phyloP scores from a whole-genome alignment of 306 rosid species.

The Lathyrus tuberosus region DNA sequence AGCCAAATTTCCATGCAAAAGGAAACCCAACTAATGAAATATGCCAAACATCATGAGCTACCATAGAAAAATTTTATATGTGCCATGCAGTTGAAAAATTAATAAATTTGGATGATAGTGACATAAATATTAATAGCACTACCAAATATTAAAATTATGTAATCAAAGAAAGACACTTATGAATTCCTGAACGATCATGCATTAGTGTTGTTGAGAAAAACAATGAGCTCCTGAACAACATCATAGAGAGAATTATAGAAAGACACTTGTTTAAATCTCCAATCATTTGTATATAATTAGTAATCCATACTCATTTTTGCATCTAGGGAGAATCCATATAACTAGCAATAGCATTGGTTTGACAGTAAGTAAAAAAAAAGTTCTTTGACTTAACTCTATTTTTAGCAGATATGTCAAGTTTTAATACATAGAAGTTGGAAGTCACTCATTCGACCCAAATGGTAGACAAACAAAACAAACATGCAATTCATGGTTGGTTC shows the following conservation, averaged over 20 bases:
- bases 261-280: neutral
- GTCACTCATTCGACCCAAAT: neutral
- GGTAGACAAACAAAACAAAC: constrained; percentile 2
- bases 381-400: neutral
- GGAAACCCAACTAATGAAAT: too few relatives aligned
- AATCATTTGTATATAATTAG: neutral
- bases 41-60: too few relatives aligned
- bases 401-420: constrained; percentile 26
- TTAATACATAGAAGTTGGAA: neutral
- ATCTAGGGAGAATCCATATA: neutral
- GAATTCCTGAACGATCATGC: constrained; percentile 19
- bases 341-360: neutral
- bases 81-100: too few relatives aligned
- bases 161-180: too few relatives aligned
- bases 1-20: too few relatives aligned
- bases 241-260: neutral
- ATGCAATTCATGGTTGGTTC: constrained; percentile 5
- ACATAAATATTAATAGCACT: too few relatives aligned
- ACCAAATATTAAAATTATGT: too few relatives aligned
- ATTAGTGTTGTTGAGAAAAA: constrained; percentile 1
- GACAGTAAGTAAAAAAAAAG: constrained; percentile 21
- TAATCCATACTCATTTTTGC: neutral
- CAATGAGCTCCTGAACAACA: constrained; percentile 34
- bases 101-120: too few relatives aligned
- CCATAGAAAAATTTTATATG: too few relatives aligned